Percentiles rank a stretch among this genome's conserved stretches.
Conservation (phyloP, 805 yeast genomes). For the Yamadazyma laniorum region DNA sequence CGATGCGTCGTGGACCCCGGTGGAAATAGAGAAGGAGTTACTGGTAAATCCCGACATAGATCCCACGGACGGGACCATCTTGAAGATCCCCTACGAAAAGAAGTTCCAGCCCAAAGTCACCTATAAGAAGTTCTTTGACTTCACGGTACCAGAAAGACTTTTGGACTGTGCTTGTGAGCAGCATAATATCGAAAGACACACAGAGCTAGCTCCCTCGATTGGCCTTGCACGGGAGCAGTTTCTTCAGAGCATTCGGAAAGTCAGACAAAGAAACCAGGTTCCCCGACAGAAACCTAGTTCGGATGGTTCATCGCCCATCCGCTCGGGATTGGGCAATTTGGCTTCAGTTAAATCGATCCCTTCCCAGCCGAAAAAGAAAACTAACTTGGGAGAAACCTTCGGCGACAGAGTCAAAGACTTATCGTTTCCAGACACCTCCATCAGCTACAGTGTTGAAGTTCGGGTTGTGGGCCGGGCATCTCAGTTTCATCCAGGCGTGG, state of each 20-base stretch:
- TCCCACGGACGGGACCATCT: conserved; percentile 31
- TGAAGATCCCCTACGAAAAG: conserved; percentile 24
- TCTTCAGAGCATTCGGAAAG: conserved; percentile 20
- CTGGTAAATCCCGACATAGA: conserved; percentile 22
- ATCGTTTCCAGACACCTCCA: conserved; percentile 30
- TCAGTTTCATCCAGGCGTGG: conserved; percentile 21
- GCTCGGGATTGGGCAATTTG: background rate
- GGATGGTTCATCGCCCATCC: conserved; percentile 2
- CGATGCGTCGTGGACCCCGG: conserved; percentile 42
- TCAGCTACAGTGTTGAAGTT: conserved; percentile 36
- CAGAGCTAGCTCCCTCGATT: conserved; percentile 36
- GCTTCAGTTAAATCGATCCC: background rate
- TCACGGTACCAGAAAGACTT: conserved; percentile 36
- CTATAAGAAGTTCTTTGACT: conserved; percentile 41
- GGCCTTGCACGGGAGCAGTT: conserved; percentile 33
- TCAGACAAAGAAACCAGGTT: conserved; percentile 23
- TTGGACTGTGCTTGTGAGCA: conserved; percentile 35
- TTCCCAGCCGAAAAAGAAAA: background rate
- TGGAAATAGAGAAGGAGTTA: conserved; percentile 18
- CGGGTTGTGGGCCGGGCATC: conserved; percentile 39
- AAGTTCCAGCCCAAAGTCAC: conserved; percentile 30
- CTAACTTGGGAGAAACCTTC: background rate
- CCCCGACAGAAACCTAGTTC: conserved; percentile 12
- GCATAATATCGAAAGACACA: conserved; percentile 35
- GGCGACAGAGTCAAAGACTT: conserved; percentile 25